Base-by-base conservation (phyloP, 2,329 filamentous ascomycete genomes). In the Trichoderma citrinoviride region DNA sequence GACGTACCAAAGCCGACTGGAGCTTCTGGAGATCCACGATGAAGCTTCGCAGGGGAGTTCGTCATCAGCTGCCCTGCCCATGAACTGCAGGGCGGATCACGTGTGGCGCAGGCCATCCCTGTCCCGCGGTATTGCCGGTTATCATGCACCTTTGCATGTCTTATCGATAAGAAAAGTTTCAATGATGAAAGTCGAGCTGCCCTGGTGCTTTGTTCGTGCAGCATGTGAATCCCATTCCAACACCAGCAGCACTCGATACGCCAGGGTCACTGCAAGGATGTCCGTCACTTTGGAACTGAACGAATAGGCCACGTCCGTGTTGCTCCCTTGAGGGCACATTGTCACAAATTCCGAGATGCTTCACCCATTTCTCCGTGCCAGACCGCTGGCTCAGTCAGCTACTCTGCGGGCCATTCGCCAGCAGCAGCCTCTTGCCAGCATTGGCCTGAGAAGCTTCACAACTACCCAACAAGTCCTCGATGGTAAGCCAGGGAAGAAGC, bases 281-380 rank as follows among this genome's bases (percentile, higher is more conserved):
- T 14, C 14, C 33, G 1, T 37, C 33, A 14, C 33, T 37, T 14
- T 4, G 10, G 5, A 14, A 14, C 3, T 10, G 33, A 37, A 14
- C 23, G 1, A 12, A 46, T 12, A 46, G 43, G 25, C 17, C 19
- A 15, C 7, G 10, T 23, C 8, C n/a, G 25, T 62, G 60, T 21
- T 41, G 27, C 21, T 25, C 7, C 25, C 19, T n/a, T 54, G 15
- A 46, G n/a, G 29, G 19, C 37, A 54, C 46, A 40, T 53, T n/a
- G 40, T 46, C 60, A 46, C 60, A 62, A 14, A 23, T 8, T 25
- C 44, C 56, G 63, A 70, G 61, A 77, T 77, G 75, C 72, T 77
- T 70, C 74, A 74, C 4, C 52, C 56, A 54, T 52, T 56, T 47
- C 55, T 64, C 8, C 65, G 47, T 21, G 52, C 55, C 21, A 61